Evolutionary conservation across 2,329 filamentous ascomycete species (phyloP), one percentile per base, ranked within the genome.

Genomic region (Zasmidium cellare): DNA sequence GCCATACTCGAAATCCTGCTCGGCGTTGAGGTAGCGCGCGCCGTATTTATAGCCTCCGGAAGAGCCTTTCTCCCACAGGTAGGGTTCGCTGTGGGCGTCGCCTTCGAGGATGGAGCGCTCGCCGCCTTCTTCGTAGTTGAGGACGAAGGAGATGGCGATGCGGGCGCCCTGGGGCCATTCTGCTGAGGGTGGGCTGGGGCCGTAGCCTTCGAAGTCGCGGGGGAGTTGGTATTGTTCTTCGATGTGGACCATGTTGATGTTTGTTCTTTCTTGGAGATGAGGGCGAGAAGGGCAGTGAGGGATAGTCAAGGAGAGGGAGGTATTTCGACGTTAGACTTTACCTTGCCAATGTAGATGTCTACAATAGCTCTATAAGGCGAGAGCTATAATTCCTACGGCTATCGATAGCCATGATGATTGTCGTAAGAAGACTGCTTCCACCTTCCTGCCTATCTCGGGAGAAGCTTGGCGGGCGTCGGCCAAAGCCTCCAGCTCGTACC

Each of bases 71-170:
- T 81, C 76, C 53, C 72, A 72, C 9, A 76, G 69, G 52, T 71
- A 72, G 7, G 69, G 69, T 62, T 79, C 76, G 24, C 68, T 70
- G 22, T 73, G 68, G 28, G 70, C 69, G 54, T 79, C 77, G 25
- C 76, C 76, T 28, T 70, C 65, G 9, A 76, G 64, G 9, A 78
- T 70, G 23, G 65, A 71, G 25, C 73, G 70, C 60, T 78, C 76
- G 49, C 71, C 75, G 55, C 75, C 65, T 69, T 78, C 76, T 65
- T 78, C 76, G 56, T 79, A 78, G 66, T 79, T 79, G 57, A 79
- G 73, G 38, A 79, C 76, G 60, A 79, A 79, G 20, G 38, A 55
- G 1, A 77, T 71, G 16, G 76, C 76, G n/a, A 78, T 77, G 55
- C 75, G 75, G 56, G 75, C 74, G 22, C 70, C 67, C 56, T 76